Evolutionary conservation across 805 yeast genomes (phyloP), one percentile per base, ranked within the genome.

Genomic region (Barnettozyma pratensis): DNA sequence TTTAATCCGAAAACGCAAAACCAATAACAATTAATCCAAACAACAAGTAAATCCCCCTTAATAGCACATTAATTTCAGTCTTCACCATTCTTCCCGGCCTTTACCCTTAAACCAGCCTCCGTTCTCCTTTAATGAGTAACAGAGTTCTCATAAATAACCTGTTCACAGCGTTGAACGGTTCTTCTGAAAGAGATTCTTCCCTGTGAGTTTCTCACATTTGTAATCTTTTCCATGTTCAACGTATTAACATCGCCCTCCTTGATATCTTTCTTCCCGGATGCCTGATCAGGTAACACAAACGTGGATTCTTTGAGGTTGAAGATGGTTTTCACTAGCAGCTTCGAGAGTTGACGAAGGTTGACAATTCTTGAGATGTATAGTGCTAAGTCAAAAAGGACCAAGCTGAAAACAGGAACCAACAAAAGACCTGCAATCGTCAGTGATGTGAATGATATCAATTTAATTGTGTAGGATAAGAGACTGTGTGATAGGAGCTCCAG

Each of bases 341-440:
- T 12, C 7, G 38, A 47, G 14, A 47, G 32, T n/a, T 46, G 30
- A 11, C 44, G 41, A 11, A 51, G 6, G 12, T 53, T 48, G 6
- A 57, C 27, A 1, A 55, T 30, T n/a, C 58, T 54, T n/a, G 44
- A 8, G 4, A 46, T 30, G 41, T 58, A 58, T 6, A 56, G 42
- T 12, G 46, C 27, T 2, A 57, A n/a, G 49, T 60, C 64, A 35
- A 49, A 57, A 3, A 41, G 35, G 9, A 60, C 34, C 3, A 60
- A 32, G 5, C 50, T 37, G 1, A 50, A 37, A 4, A 60, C 56
- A 5, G 55, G 53, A 1, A 54, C 37, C 12, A 54, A 34, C 8
- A 50, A 39, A 1, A 43, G 9, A 4, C 45, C 38, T 3, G 51
- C 50, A 6, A 44, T 5, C 5, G 28, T 6, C 7, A 41, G 40